phyloP scores from a whole-genome alignment of 2,329 filamentous ascomycete genomes.

The Colletotrichum sp. region DNA sequence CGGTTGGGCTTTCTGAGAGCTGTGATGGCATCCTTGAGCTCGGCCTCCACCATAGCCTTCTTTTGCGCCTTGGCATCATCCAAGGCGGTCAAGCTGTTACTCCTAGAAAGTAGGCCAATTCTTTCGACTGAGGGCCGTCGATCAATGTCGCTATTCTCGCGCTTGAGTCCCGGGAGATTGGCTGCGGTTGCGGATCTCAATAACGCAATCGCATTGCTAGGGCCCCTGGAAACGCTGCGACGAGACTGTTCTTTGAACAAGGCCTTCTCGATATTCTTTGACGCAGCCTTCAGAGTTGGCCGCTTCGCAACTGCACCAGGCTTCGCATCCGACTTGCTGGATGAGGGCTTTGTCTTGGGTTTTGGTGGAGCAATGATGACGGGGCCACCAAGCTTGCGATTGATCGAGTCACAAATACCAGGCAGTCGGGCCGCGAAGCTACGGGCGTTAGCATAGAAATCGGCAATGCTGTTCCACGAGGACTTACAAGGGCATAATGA shows the following conservation, averaged over 20 bases:
- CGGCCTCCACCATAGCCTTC: slow-evolving; percentile 70
- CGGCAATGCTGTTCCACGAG: no score
- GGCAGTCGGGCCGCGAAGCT: slow-evolving; percentile 80
- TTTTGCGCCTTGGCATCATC: slow-evolving; percentile 66
- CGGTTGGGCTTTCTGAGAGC: slow-evolving; percentile 79
- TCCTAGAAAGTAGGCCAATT: slow-evolving; percentile 38
- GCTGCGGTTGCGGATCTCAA: slow-evolving; percentile 73
- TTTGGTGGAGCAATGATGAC: slow-evolving; percentile 61
- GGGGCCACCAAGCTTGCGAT: slow-evolving; percentile 78
- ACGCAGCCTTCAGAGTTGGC: slow-evolving; percentile 41
- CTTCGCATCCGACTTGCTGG: slow-evolving; percentile 48
- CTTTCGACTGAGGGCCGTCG: slow-evolving; percentile 44
- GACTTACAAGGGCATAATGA: slow-evolving; percentile 78
- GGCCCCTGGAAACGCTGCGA: slow-evolving; percentile 61
- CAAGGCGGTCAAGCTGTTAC: slow-evolving; percentile 53
- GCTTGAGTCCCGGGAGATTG: slow-evolving; percentile 65
- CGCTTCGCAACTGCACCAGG: slow-evolving; percentile 59
- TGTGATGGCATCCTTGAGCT: slow-evolving; percentile 76
- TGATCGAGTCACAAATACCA: slow-evolving; percentile 71
- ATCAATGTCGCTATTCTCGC: slow-evolving; percentile 66
- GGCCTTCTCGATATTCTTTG: slow-evolving; percentile 65
- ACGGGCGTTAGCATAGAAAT: slow-evolving; percentile 36
- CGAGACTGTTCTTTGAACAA: slow-evolving; percentile 63
- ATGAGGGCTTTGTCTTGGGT: slow-evolving; percentile 50
- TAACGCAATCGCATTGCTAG: slow-evolving; percentile 64